Evolutionary conservation across 2,329 filamentous ascomycete species (phyloP), one percentile per base, ranked within the genome.

Genomic region (Neofusicoccum kwambonambiense): DNA sequence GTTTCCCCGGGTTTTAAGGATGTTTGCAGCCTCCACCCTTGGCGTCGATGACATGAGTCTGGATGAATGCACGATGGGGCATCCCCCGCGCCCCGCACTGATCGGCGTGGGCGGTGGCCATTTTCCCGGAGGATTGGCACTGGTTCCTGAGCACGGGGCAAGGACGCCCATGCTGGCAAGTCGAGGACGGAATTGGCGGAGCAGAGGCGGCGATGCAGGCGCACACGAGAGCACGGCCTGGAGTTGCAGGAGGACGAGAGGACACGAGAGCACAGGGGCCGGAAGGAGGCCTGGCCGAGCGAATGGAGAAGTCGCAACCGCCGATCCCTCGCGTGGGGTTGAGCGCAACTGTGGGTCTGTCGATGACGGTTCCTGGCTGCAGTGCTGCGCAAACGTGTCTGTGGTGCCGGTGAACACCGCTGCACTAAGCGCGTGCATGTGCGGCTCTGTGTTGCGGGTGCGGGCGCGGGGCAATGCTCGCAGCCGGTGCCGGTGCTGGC

Each of bases 131-230:
- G 17, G 62, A 64, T 63, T 63, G 39, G 15, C 61, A 35, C 22
- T 12, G 27, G 61, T 63, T 27, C 49, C 61, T 63, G 61, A 44
- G 61, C 61, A 63, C 61, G 19, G 61, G 61, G 49, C 61, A 63
- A 31, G n/a, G 13, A 15, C 37, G 13, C 11, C 37, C 37, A 22
- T 15, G n/a, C 37, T 15, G 19, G 41, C 19, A 9, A 44, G 41
- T 37, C n/a, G 49, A 45, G 19, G 49, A 41, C 49, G 13, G n/a
- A n/a, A 35, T 34, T 41, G 35, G 61, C 12, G 37, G 31, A 44
- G 47, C 15, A n/a, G 27, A 13, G 22, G 17, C 49, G 47, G 41
- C 13, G 27, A n/a, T 39, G n/a, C 15, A 17, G 31, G 61, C 12
- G 13, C 5, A 37, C 6, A 37, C 42, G 61, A 27, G 22, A 15